Conservation (phyloP, 1,139 yeast genomes). For the Starmera stellimalicola region DNA sequence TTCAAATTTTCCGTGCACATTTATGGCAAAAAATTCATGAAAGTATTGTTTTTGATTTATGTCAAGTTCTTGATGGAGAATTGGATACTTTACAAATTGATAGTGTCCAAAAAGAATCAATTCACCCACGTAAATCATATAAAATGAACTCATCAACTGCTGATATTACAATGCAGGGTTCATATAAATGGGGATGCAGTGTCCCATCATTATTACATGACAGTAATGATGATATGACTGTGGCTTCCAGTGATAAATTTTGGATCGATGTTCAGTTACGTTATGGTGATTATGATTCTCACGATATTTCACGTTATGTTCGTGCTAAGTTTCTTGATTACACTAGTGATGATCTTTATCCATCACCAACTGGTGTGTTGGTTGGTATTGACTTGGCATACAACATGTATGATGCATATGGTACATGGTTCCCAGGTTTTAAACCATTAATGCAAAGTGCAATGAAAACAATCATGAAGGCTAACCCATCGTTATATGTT, state of each 20-base stretch:
- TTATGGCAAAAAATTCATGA: constrained; percentile 99
- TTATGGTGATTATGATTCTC: constrained; percentile 97
- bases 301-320: constrained; percentile 89
- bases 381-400: constrained; percentile 91
- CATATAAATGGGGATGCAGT: constrained; percentile 78
- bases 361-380: constrained; percentile 89
- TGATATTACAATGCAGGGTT: constrained; percentile 70
- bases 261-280: constrained; percentile 96
- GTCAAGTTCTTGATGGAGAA: constrained; percentile 87
- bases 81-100: constrained; percentile 78
- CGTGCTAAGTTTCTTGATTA: constrained; percentile 90
- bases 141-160: constrained; percentile 96
- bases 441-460: constrained; percentile 87
- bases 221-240: constrained; percentile 42
- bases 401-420: constrained; percentile 93
- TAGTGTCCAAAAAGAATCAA: constrained; percentile 80
- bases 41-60: constrained; percentile 83
- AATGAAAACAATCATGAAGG: constrained; percentile 89
- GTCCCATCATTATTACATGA: constrained; percentile 73
- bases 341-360: constrained; percentile 83
- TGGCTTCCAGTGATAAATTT: constrained; percentile 54
- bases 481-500: constrained; percentile 89
- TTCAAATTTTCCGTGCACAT: constrained; percentile 96
- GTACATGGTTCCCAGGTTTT: constrained; percentile 95
- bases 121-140: constrained; percentile 95